These are phyloP conservation scores for Nymphaea thermarum DNA, from an alignment of 164 flowering plant species.

Conservation along the genomic window DNA sequence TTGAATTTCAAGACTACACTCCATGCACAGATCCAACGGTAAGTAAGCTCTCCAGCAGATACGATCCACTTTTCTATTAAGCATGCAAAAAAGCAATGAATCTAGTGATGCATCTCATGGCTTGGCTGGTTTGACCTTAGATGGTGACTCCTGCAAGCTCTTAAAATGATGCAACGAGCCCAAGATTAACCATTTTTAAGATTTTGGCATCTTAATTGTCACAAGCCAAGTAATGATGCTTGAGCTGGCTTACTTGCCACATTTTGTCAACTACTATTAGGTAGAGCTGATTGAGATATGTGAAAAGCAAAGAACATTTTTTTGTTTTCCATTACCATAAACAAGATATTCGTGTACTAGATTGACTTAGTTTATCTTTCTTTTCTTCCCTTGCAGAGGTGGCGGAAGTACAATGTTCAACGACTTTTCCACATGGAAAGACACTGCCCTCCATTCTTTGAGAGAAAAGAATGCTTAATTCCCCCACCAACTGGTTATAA, in stretches of 20 bases:
- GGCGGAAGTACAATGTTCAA: slow-evolving; percentile 71
- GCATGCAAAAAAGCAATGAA: no score
- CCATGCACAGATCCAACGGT: slow-evolving; percentile 99
- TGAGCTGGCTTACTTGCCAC: background rate
- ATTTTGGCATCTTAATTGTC: no score
- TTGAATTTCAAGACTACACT: slow-evolving; percentile 80
- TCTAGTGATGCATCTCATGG: no score
- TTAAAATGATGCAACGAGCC: background rate
- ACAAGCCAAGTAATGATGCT: background rate
- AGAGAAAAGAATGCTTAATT: slow-evolving; percentile 80
- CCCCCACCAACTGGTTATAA: slow-evolving; percentile 96
- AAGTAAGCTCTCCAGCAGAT: background rate
- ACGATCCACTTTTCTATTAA: background rate
- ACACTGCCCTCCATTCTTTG: slow-evolving; percentile 86
- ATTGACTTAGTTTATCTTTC: background rate
- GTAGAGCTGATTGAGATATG: background rate
- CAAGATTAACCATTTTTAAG: background rate
- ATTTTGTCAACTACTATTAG: background rate
- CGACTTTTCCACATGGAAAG: slow-evolving; percentile 87
- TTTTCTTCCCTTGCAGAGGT: slow-evolving; percentile 32
- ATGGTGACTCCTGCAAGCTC: background rate
- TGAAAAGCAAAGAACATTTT: no score
- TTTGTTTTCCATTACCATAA: no score
- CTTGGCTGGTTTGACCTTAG: no score
- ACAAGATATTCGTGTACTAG: background rate